These are phyloP conservation scores for Tolypocladium tropicale DNA, from an alignment of 2,329 filamentous ascomycete species.

Conservation along the genomic window DNA sequence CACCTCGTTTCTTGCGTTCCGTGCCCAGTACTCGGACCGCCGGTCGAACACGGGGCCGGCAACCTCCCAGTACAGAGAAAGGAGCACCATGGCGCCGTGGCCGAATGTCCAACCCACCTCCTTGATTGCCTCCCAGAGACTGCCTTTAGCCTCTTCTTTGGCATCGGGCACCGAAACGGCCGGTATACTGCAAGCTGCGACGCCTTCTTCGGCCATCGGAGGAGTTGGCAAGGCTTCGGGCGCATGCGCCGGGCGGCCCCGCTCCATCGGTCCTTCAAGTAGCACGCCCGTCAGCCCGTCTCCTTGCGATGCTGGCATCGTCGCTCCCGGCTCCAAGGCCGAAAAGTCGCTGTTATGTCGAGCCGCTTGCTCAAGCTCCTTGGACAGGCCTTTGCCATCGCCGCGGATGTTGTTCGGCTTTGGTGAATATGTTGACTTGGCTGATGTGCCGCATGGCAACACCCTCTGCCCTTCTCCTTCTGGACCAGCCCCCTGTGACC, in stretches of 20 bases:
- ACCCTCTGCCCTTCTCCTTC: not conserved
- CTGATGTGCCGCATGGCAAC: constrained; percentile 12
- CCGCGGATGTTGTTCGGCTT: not conserved
- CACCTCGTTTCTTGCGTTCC: constrained; percentile 11
- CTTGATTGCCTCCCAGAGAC: not conserved
- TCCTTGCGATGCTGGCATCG: not conserved
- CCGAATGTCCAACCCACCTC: constrained; percentile 4
- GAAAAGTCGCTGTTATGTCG: not conserved
- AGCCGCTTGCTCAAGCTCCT: not conserved
- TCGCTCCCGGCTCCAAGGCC: not conserved
- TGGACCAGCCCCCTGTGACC: not conserved
- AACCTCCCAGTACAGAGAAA: constrained; percentile 23
- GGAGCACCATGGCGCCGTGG: constrained; percentile 5
- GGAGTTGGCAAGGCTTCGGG: constrained; percentile 18
- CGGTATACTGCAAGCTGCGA: constrained; percentile 12
- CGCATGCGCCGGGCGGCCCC: constrained; percentile 6
- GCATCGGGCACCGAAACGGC: not conserved
- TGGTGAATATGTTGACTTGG: constrained; percentile 14
- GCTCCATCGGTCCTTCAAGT: not conserved
- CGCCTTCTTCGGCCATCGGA: constrained; percentile 15
- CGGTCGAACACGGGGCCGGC: constrained; percentile 28
- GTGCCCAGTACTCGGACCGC: constrained; percentile 23
- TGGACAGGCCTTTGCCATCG: too few species aligned
- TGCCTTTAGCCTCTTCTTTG: not conserved
- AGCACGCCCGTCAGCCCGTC: not conserved